These are phyloP conservation scores for Gryganskiella cystojenkinii DNA, from an alignment of 192 early-diverging fungal species.

Conservation along the genomic window DNA sequence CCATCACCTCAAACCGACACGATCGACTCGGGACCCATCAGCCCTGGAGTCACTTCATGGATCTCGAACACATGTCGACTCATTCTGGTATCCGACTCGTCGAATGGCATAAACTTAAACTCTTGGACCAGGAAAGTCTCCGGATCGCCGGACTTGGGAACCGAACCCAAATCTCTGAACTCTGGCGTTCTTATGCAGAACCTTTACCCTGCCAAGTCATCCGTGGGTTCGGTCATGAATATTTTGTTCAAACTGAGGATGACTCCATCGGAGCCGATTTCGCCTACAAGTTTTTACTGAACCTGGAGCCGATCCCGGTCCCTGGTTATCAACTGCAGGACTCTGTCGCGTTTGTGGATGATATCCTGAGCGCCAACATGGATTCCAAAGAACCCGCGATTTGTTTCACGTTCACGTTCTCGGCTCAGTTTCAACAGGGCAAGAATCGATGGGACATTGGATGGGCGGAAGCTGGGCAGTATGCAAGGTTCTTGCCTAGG, in stretches of 20 bases:
- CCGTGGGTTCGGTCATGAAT: slow-evolving; percentile 32
- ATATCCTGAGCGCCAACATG: slow-evolving; percentile 33
- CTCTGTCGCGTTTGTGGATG: slow-evolving; percentile 6
- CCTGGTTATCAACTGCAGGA: slow-evolving; percentile 14
- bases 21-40: slow-evolving; percentile 36
- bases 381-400: slow-evolving; percentile 27
- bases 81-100: slow-evolving; percentile 20
- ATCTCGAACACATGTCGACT: slow-evolving; percentile 26
- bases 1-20: slow-evolving; percentile 45
- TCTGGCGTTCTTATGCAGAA: slow-evolving; percentile 22
- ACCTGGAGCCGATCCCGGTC: slow-evolving; percentile 20
- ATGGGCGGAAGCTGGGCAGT: slow-evolving; percentile 20
- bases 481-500: slow-evolving; percentile 29
- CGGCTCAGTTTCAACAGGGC: slow-evolving; percentile 20
- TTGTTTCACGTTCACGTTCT: slow-evolving; percentile 39
- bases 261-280: slow-evolving; percentile 47
- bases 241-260: slow-evolving; percentile 20
- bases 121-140: background rate
- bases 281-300: slow-evolving; percentile 30
- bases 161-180: slow-evolving; percentile 4
- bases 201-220: slow-evolving; percentile 31
- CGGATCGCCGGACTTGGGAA: slow-evolving; percentile 11
- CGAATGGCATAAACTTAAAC: slow-evolving; percentile 37
- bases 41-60: slow-evolving; percentile 43
- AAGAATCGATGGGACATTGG: slow-evolving; percentile 30